A percentile compares a stretch with the other conserved stretches of the same genome.
Evolutionary conservation across 2,329 filamentous ascomycete genomes (phyloP).

Genomic region (Colletotrichum sojae): DNA sequence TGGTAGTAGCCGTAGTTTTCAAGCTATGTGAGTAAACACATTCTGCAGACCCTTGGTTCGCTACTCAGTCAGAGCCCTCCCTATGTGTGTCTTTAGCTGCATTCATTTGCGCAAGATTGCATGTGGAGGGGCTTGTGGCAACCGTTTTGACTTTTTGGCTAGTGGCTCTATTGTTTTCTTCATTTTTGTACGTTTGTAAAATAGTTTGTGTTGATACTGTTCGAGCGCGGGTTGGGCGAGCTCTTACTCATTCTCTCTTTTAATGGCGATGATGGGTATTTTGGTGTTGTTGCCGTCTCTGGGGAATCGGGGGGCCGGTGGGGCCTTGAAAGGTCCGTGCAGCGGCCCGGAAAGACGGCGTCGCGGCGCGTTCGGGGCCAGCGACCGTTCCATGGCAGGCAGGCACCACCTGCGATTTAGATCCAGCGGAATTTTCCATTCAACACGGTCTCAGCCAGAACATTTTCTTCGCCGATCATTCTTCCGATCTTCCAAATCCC

Average conservation of each 20-base stretch:
- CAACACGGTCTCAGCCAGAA: too few species aligned
- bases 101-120: neutral
- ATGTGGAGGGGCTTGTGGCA: neutral
- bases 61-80: neutral
- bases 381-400: too few species aligned
- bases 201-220: neutral
- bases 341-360: neutral
- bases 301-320: constrained; percentile 10
- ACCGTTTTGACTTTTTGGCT: neutral
- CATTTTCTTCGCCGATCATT: too few species aligned
- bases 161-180: neutral
- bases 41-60: constrained; percentile 9
- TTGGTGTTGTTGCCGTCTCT: neutral
- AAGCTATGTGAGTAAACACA: neutral
- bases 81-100: neutral
- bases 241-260: too few species aligned
- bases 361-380: too few species aligned
- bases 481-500: too few species aligned
- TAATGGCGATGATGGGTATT: too few species aligned
- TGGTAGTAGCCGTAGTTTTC: constrained; percentile 17
- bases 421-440: too few species aligned
- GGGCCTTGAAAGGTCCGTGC: constrained; percentile 6
- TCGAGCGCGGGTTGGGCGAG: too few species aligned
- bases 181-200: neutral
- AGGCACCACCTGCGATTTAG: too few species aligned